Evolutionary conservation across 2,329 filamentous ascomycete species (phyloP), one percentile per base, ranked within the genome.

Genomic region (Decorospora gaudefroyi): DNA sequence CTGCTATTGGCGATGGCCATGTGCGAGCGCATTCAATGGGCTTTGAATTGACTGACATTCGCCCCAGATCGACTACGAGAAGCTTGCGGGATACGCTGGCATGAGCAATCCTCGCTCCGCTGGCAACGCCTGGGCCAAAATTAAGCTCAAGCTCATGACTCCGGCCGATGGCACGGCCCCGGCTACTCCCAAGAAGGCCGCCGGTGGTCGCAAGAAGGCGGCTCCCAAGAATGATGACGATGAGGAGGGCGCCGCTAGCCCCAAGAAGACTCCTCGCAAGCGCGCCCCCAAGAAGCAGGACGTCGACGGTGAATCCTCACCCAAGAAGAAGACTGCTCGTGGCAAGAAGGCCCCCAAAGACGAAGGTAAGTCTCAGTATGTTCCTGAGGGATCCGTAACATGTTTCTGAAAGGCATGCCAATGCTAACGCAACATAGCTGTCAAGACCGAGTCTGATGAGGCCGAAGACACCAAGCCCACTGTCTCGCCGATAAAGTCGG

Each of bases 81-180:
- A 65, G 52, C 64, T 72, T 12, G 69, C 69, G 6, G 30, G 4
- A 3, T 63, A 68, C 26, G 64, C 66, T 22, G 55, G 64, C 34
- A 71, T 72, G 68, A 46, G 55, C 51, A 70, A 72, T 44, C 59
- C 60, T 6, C 61, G 67, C 37, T 71, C 68, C 18, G 69, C 69
- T 9, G 46, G 58, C 48, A 72, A 72, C 35, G 67, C 68, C 21
- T 71, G 68, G 68, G 56, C 62, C 33, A 63, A 62, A 46, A 61
- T 71, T 53, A 64, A 59, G 48, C 41, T 26, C 51, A 71, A 71
- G 55, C 53, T 71, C 12, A 53, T 56, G 30, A 15, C 29, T 3
- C 23, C 44, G 4, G 11, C 28, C 28, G 54, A 50, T 3, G 55
- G 48, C 33, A 45, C 23, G 19, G 30, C 29, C 8, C 42, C 49